Percentiles rank a stretch among this genome's conserved stretches.
Evolutionary conservation across 768 basidiomycete genomes (phyloP).

Genomic region (Tulasnella sp.): DNA sequence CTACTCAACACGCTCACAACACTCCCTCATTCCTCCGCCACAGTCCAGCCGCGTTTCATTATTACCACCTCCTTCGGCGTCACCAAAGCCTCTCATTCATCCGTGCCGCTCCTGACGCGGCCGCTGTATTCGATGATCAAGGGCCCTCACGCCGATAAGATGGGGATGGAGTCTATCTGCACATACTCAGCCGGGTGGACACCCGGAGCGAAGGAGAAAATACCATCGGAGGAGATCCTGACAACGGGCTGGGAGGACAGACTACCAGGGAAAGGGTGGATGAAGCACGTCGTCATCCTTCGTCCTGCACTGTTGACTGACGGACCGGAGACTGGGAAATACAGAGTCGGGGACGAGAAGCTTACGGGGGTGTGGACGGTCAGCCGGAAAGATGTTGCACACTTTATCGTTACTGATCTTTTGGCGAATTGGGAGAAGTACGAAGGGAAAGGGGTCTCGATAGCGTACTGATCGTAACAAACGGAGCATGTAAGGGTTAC

Average conservation of each 20-base stretch:
- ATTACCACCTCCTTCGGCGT: slow-evolving; percentile 42
- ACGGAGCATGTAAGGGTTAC: too few species aligned
- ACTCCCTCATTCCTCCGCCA: slow-evolving; percentile 47
- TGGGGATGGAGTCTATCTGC: slow-evolving; percentile 39
- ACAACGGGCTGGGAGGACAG: slow-evolving; percentile 1
- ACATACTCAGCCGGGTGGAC: neutral
- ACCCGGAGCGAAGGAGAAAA: neutral
- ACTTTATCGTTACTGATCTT: neutral
- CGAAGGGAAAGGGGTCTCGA: neutral
- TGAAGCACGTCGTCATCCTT: slow-evolving; percentile 1
- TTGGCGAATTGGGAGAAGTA: slow-evolving; percentile 1
- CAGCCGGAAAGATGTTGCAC: slow-evolving; percentile 1
- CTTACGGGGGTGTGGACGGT: neutral
- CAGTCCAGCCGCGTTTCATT: slow-evolving; percentile 39
- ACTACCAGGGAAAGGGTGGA: neutral
- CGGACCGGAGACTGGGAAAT: neutral
- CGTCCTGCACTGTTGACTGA: neutral
- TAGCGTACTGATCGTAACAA: neutral
- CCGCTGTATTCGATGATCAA: slow-evolving; percentile 36
- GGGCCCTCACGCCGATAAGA: slow-evolving; percentile 47
- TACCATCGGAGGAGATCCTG: neutral
- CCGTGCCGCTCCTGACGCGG: slow-evolving; percentile 39
- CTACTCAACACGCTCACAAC: neutral
- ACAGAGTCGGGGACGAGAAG: slow-evolving; percentile 15
- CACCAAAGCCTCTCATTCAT: slow-evolving; percentile 33